Percentiles rank a stretch among this genome's conserved stretches.
Conservation (phyloP, 768 basidiomycete genomes). For the Cytidiella melzeri region DNA sequence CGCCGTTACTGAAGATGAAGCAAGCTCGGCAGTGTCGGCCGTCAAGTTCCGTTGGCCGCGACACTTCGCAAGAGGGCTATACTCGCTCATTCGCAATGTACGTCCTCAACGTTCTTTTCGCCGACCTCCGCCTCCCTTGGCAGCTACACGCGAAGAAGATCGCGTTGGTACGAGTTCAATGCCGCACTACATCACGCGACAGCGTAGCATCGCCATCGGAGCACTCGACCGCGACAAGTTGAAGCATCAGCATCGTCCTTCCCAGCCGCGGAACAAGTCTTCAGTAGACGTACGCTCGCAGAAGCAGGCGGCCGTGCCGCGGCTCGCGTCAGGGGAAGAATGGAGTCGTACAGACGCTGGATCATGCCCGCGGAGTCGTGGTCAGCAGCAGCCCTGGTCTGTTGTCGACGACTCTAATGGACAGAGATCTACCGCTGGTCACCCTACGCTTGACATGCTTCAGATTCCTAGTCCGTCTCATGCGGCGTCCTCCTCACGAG, state of each 20-base stretch:
- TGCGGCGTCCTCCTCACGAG: slow-evolving; percentile 11
- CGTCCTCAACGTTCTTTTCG: slow-evolving; percentile 30
- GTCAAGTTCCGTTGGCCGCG: slow-evolving; percentile 60
- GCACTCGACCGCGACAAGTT: slow-evolving; percentile 21
- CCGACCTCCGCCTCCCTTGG: slow-evolving; percentile 3
- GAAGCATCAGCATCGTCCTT: slow-evolving; percentile 23
- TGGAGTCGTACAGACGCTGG: too few relatives aligned
- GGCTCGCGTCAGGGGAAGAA: neutral
- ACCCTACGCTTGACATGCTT: slow-evolving; percentile 15
- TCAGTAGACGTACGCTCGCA: slow-evolving; percentile 14
- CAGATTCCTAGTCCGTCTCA: slow-evolving; percentile 13
- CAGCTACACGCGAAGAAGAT: slow-evolving; percentile 9
- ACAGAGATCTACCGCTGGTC: slow-evolving; percentile 26
- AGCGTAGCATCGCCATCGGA: slow-evolving; percentile 21
- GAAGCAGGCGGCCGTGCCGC: neutral
- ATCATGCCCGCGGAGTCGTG: neutral
- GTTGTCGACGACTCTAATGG: slow-evolving; percentile 4
- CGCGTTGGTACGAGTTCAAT: slow-evolving; percentile 28
- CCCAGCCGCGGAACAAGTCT: slow-evolving; percentile 10
- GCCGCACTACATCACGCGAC: slow-evolving; percentile 22
- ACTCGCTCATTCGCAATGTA: slow-evolving; percentile 43
- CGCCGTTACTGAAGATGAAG: slow-evolving; percentile 70
- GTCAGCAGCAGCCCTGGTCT: neutral
- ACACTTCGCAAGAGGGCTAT: slow-evolving; percentile 37
- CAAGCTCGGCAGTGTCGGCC: slow-evolving; percentile 63